Conservation (phyloP, 192 early-diverging fungal genomes). For the Phycomyces blakesleeanus region DNA sequence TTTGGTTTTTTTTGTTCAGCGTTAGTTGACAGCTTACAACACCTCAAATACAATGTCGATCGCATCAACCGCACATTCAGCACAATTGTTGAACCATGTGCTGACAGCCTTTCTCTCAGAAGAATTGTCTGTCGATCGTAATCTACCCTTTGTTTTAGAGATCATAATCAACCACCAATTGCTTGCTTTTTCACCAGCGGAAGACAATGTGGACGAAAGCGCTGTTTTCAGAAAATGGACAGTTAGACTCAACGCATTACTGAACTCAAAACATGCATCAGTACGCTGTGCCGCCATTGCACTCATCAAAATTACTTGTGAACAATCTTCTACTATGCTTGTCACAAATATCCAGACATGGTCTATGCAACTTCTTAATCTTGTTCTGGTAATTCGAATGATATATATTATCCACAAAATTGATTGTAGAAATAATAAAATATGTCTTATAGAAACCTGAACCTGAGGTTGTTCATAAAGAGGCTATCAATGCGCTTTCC, state of each 20-base stretch:
- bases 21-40: background rate
- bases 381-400: slow-evolving; percentile 33
- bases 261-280: slow-evolving; percentile 47
- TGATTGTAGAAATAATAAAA: background rate
- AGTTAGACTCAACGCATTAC: slow-evolving; percentile 46
- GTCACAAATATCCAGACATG: slow-evolving; percentile 39
- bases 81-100: slow-evolving; percentile 27
- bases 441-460: slow-evolving; percentile 42
- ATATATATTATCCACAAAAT: background rate
- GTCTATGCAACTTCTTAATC: slow-evolving; percentile 40
- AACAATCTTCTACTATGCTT: slow-evolving; percentile 42
- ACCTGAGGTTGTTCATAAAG: slow-evolving; percentile 31
- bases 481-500: slow-evolving; percentile 41
- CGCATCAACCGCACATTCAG: background rate
- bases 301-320: slow-evolving; percentile 44
- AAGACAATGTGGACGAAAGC: slow-evolving; percentile 2
- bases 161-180: slow-evolving; percentile 39
- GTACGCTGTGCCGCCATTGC: slow-evolving; percentile 49
- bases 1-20: background rate
- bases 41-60: background rate
- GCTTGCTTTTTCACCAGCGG: slow-evolving; percentile 20
- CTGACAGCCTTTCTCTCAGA: slow-evolving; percentile 38
- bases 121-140: slow-evolving; percentile 31
- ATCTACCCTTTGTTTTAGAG: slow-evolving; percentile 50
- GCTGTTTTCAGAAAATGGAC: slow-evolving; percentile 46